phyloP scores from a whole-genome alignment of 2,329 filamentous ascomycete genomes.

The Microascus cirrosus region DNA sequence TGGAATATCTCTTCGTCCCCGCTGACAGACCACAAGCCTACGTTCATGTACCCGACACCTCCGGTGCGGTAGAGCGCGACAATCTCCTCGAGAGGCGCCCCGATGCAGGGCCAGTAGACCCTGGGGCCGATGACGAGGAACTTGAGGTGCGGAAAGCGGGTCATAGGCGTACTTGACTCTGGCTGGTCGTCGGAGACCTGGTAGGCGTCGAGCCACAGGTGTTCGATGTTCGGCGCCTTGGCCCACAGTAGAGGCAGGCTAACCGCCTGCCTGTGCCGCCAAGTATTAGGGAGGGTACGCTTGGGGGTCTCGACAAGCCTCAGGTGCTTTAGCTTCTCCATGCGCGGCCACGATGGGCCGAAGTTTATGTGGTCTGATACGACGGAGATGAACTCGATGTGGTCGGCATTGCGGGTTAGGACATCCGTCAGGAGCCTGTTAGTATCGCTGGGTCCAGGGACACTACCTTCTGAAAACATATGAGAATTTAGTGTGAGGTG shows the following conservation, averaged over 20 bases:
- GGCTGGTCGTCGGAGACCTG: conserved; percentile 9
- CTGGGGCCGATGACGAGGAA: conserved; percentile 13
- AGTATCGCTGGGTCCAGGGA: conserved; percentile 2
- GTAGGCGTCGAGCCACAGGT: conserved; percentile 18
- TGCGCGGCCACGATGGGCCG: conserved; percentile 1
- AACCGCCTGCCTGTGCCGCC: conserved; percentile 1
- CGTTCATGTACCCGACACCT: conserved; percentile 5
- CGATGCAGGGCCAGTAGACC: conserved; percentile 8
- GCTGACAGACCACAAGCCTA: not conserved
- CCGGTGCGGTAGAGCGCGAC: conserved; percentile 4
- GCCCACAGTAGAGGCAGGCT: not conserved
- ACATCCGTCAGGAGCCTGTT: conserved; percentile 1
- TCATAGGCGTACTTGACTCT: not conserved
- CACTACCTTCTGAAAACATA: conserved; percentile 1
- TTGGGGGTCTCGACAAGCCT: conserved; percentile 2
- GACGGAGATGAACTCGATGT: not conserved
- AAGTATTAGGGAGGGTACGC: not conserved
- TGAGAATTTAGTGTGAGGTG: not conserved
- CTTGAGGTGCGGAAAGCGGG: conserved; percentile 17
- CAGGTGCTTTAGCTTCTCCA: conserved; percentile 7
- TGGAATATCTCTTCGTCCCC: not conserved
- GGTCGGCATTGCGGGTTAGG: not conserved
- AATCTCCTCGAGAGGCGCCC: conserved; percentile 9
- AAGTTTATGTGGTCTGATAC: conserved; percentile 12
- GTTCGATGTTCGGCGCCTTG: conserved; percentile 18